Evolutionary conservation across 495 filamentous ascomycete genomes (phyloP), one percentile per base, ranked within the genome.

Genomic region (Talaromyces thailandensis): DNA sequence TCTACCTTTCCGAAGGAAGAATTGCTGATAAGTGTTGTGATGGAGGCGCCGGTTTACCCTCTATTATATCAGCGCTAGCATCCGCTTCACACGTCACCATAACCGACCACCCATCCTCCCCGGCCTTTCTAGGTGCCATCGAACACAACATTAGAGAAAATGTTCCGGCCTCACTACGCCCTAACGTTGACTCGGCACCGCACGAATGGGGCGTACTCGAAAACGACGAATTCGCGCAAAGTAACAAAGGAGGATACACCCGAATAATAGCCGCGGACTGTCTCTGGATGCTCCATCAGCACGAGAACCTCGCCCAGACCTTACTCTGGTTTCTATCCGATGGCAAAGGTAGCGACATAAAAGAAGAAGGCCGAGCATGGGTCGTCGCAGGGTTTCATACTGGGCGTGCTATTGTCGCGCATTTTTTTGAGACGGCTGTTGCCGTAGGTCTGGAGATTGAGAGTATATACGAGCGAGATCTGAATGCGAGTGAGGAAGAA

Each of bases 381-480:
- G 82, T 88, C 8, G 78, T 92, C 21, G 87, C 86, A 0, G 90
- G 89, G 0, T 93, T 96, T 65, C 93, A 97, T 73, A 96, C 93
- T 0, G 92, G 91, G 0, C 76, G 92, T 51, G 77, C 73, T 8
- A 88, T 88, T 67, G 79, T 96, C 70, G 79, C 78, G 1, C 73
- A 71, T 0, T 96, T 96, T 75, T 94, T 93, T 69, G 82, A 85
- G 43, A 77, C 75, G n/a, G 79, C 82, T 3, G 68, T 69, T 14
- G 72, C 71, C 62, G 76, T 70, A 37, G 91, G 87, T 2, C 72
- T 97, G 61, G 82, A 82, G 66, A 69, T 89, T 25, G 89, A 92
- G 74, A 69, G 69, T 56, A 86, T 95, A 12, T 87, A 82, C 70
- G 92, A 96, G 75, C 79, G 85, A 67, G 87, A 96, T 78, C 81